phyloP scores from a whole-genome alignment of 345 rosid genomes.

The Melastoma malabathricum region DNA sequence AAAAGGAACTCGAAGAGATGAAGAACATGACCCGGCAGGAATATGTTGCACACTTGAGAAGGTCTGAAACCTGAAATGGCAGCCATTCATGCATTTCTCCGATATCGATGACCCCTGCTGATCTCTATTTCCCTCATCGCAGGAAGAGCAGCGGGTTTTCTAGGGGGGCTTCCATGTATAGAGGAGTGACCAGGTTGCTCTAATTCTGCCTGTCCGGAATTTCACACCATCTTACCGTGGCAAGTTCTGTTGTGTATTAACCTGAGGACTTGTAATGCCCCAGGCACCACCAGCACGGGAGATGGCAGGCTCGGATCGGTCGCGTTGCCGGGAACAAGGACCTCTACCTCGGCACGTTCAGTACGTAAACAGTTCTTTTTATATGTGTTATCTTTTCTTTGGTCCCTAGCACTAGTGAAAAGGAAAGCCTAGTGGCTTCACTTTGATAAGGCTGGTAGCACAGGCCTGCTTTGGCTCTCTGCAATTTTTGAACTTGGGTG shows the following conservation, averaged over 20 bases:
- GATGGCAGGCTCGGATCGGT: slow-evolving; percentile 87
- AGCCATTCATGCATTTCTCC: neutral
- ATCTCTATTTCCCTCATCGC: slow-evolving; percentile 6
- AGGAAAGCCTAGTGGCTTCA: neutral
- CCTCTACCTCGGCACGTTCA: slow-evolving; percentile 77
- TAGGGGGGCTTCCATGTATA: slow-evolving; percentile 74
- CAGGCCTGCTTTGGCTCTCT: too few relatives aligned
- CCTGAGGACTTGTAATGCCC: neutral
- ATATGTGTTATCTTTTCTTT: too few relatives aligned
- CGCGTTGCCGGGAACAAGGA: slow-evolving; percentile 86
- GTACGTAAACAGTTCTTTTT: slow-evolving; percentile 16
- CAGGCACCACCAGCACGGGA: slow-evolving; percentile 81
- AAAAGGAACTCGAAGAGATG: slow-evolving; percentile 51
- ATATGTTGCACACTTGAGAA: slow-evolving; percentile 63
- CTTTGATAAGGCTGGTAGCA: slow-evolving; percentile 11
- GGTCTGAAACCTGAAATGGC: slow-evolving; percentile 16
- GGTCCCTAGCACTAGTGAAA: too few relatives aligned
- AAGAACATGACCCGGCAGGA: slow-evolving; percentile 77
- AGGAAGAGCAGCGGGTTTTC: slow-evolving; percentile 84
- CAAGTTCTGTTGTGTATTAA: neutral
- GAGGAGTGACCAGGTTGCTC: slow-evolving; percentile 82
- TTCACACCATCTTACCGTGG: neutral
- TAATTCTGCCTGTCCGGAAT: neutral
- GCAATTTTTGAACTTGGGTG: too few relatives aligned
- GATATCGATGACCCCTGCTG: neutral